Conservation (phyloP, 2,329 filamentous ascomycete species). For the Neopestalotiopsis sp. region DNA sequence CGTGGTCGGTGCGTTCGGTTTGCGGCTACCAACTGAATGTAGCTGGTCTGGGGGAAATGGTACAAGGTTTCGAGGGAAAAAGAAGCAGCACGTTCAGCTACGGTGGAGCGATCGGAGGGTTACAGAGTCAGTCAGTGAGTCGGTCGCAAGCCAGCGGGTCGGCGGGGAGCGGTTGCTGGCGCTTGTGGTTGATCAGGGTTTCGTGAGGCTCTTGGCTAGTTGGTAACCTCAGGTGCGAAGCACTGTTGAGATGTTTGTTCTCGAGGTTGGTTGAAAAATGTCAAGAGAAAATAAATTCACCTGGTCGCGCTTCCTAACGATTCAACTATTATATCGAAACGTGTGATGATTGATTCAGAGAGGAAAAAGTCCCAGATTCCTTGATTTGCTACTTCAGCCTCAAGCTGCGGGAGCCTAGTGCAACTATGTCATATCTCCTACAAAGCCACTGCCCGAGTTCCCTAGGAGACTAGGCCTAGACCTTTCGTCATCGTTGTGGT, state of each 20-base stretch:
- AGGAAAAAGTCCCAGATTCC: not conserved
- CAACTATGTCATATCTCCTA: constrained; percentile 5
- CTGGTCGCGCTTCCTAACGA: not conserved
- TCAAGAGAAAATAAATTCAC: not conserved
- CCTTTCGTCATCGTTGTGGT: constrained; percentile 12
- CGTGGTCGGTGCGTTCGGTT: constrained; percentile 17
- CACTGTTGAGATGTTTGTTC: not conserved
- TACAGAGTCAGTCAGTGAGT: not conserved
- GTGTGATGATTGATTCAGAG: not conserved
- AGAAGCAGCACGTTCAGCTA: not conserved
- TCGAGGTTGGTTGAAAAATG: not conserved
- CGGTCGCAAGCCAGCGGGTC: not conserved
- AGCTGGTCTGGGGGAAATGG: not conserved
- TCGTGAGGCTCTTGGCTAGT: not conserved
- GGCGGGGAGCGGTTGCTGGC: not conserved
- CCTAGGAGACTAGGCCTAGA: not conserved
- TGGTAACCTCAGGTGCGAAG: not conserved
- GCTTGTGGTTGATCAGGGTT: not conserved
- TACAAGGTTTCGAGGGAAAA: constrained; percentile 3
- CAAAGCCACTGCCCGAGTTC: not conserved
- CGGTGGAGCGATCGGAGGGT: constrained; percentile 1
- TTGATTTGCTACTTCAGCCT: constrained; percentile 14
- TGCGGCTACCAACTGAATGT: not conserved
- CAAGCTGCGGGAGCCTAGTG: constrained; percentile 4
- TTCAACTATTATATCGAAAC: not conserved